A percentile compares a stretch with the other conserved stretches of the same genome.
These are phyloP conservation scores for Termitomyces sp. DNA, from an alignment of 768 basidiomycete species.

Conservation along the genomic window DNA sequence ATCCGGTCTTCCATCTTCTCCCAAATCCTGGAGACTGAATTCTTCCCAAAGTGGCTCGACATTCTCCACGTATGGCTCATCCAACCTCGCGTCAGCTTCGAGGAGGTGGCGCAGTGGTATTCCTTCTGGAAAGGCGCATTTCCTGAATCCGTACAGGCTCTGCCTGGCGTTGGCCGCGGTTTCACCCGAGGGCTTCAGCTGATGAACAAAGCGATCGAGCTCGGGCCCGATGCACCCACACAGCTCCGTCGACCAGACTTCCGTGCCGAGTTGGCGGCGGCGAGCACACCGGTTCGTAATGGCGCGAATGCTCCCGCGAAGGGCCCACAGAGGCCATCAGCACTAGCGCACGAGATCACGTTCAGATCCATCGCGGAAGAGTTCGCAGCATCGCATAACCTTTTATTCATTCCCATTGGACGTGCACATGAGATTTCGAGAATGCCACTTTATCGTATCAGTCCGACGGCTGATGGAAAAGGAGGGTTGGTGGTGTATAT, in stretches of 20 bases:
- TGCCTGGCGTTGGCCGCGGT: slow-evolving; percentile 68
- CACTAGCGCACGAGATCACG: slow-evolving; percentile 77
- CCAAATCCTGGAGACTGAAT: slow-evolving; percentile 84
- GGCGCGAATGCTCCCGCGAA: slow-evolving; percentile 27
- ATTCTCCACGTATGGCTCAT: slow-evolving; percentile 90
- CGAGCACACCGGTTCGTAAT: slow-evolving; percentile 23
- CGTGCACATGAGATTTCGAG: slow-evolving; percentile 80
- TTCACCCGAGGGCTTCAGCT: slow-evolving; percentile 88
- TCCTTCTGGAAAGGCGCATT: slow-evolving; percentile 83
- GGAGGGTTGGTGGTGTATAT: slow-evolving; percentile 89
- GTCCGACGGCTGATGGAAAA: slow-evolving; percentile 73
- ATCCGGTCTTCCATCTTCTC: slow-evolving; percentile 75
- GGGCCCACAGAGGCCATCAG: slow-evolving; percentile 34
- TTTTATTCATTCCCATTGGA: slow-evolving; percentile 88
- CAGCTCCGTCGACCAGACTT: slow-evolving; percentile 68
- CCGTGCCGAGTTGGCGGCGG: slow-evolving; percentile 38
- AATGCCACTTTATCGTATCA: slow-evolving; percentile 87
- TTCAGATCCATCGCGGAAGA: slow-evolving; percentile 95
- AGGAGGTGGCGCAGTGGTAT: slow-evolving; percentile 94
- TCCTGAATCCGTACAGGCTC: slow-evolving; percentile 62
- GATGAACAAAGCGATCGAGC: slow-evolving; percentile 91
- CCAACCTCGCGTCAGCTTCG: slow-evolving; percentile 84
- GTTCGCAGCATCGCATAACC: slow-evolving; percentile 76
- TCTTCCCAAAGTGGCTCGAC: slow-evolving; percentile 97
- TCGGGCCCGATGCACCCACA: slow-evolving; percentile 74